phyloP scores from a whole-genome alignment of 257 asterid species.

The Ballota nigra region DNA sequence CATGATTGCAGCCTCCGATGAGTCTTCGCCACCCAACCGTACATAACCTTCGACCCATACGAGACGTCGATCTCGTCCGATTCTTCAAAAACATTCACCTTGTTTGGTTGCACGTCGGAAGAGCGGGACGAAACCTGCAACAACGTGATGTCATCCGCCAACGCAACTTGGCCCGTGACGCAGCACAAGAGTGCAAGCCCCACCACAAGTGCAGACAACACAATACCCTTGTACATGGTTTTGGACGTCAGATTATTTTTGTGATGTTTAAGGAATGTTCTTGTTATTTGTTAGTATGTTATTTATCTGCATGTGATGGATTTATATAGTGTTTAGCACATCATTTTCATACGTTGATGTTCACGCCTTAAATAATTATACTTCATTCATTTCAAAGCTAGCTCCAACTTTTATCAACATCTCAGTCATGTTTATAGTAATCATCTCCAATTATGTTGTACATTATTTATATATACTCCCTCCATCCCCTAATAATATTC shows the following conservation, averaged over 20 bases:
- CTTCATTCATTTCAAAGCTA: neutral
- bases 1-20: conserved; percentile 26
- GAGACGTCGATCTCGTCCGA: neutral
- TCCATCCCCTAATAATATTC: no score
- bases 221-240: conserved; percentile 14
- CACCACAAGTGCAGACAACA: neutral
- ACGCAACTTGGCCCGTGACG: neutral
- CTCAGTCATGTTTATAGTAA: neutral
- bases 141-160: neutral
- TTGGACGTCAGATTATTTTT: neutral
- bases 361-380: neutral
- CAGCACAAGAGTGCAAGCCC: conserved; percentile 10
- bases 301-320: neutral
- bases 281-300: neutral
- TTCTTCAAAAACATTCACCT: neutral
- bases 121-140: neutral
- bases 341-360: neutral
- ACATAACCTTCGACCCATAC: neutral
- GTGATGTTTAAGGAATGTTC: neutral
- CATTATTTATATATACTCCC: neutral
- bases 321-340: neutral
- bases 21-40: conserved; percentile 15
- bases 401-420: neutral
- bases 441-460: neutral
- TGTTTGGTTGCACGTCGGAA: neutral